Evolutionary conservation across 140 eudicot species (phyloP).

Genomic region (Stevia rebaudiana): DNA sequence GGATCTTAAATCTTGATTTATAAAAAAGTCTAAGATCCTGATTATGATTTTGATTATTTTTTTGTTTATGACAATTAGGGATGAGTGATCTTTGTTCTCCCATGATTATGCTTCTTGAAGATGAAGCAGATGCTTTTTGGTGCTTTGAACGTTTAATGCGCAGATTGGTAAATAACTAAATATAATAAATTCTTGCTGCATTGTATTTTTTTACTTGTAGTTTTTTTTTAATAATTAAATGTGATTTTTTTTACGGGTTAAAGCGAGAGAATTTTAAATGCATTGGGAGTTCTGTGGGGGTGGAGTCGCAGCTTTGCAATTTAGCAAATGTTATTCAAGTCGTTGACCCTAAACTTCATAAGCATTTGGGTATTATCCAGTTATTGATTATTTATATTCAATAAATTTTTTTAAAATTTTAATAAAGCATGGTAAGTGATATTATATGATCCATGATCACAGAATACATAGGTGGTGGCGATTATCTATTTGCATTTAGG

Average conservation of each 20-base stretch:
- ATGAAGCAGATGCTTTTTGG: constrained; percentile 98
- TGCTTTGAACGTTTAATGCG: constrained; percentile 97
- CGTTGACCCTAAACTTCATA: constrained; percentile 80
- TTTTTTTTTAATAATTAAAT: constrained; percentile 4
- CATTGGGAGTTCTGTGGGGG: constrained; percentile 65
- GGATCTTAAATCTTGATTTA: constrained; percentile 1
- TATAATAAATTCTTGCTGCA: not conserved
- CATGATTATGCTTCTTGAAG: constrained; percentile 86
- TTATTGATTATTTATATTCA: not conserved
- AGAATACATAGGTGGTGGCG: constrained; percentile 71
- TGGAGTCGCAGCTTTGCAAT: constrained; percentile 63
- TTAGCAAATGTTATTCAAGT: constrained; percentile 71
- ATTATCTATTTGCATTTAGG: constrained; percentile 71
- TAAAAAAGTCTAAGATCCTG: not conserved
- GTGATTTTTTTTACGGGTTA: constrained; percentile 25
- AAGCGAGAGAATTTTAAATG: constrained; percentile 83
- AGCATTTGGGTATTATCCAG: constrained; percentile 51
- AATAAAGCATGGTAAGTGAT: not conserved
- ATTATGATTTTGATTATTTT: constrained; percentile 8
- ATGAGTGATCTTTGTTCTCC: constrained; percentile 99
- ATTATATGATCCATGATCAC: constrained; percentile 17
- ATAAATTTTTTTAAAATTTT: not conserved
- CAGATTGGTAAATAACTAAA: constrained; percentile 50
- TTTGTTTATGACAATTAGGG: constrained; percentile 41
- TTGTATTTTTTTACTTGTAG: not conserved